phyloP scores from a whole-genome alignment of 2,329 filamentous ascomycete species.

The Chaetomium olivaceum region DNA sequence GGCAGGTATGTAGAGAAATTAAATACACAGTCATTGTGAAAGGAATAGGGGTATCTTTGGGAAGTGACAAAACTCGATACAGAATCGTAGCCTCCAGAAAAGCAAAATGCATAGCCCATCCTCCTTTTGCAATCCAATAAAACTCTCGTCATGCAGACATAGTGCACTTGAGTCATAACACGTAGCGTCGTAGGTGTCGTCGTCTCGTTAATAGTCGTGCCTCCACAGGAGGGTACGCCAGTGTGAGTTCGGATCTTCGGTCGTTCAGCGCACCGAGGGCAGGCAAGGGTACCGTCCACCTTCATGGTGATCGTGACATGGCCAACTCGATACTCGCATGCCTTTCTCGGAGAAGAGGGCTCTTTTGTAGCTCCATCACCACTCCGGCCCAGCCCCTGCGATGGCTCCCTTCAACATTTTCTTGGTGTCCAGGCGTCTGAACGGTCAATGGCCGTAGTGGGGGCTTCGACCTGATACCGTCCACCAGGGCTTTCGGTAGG shows the following conservation, averaged over 20 bases:
- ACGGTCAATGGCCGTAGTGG: constrained; percentile 56
- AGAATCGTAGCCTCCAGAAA: constrained; percentile 9
- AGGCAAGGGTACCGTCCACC: not conserved
- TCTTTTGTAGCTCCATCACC: constrained; percentile 62
- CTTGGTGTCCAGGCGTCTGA: constrained; percentile 54
- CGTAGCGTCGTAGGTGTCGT: constrained; percentile 9
- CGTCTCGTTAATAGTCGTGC: constrained; percentile 16
- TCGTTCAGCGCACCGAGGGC: not conserved
- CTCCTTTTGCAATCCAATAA: constrained; percentile 1
- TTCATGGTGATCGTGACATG: constrained; percentile 47
- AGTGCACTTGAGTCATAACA: constrained; percentile 7
- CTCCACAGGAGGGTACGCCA: constrained; percentile 2
- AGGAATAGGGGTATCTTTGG: constrained; percentile 44
- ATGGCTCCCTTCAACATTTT: constrained; percentile 49
- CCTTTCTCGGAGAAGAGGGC: constrained; percentile 60
- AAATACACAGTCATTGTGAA: constrained; percentile 10
- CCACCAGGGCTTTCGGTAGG: constrained; percentile 46
- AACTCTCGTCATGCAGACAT: constrained; percentile 1
- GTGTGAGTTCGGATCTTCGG: not conserved
- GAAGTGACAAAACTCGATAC: constrained; percentile 25
- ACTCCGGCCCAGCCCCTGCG: constrained; percentile 63
- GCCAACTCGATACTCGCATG: constrained; percentile 63
- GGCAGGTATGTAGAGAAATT: not conserved
- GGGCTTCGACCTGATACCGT: constrained; percentile 48
- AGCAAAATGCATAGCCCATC: not conserved